Conservation (phyloP, 2,329 filamentous ascomycete genomes). For the Blastomyces percursus region DNA sequence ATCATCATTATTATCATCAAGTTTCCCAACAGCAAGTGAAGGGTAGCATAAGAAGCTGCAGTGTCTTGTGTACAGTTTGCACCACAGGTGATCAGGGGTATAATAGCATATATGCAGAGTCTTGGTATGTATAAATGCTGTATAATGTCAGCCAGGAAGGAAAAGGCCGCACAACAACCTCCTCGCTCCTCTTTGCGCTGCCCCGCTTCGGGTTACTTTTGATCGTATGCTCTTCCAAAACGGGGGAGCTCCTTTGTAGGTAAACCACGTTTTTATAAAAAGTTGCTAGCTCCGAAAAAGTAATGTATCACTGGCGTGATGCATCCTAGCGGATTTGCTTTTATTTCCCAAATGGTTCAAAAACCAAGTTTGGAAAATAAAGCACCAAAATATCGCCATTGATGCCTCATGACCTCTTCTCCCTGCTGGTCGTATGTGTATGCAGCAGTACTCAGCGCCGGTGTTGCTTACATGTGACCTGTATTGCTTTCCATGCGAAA, state of each 20-base stretch:
- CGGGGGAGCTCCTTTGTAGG: neutral
- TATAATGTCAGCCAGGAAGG: neutral
- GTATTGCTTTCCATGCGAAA: neutral
- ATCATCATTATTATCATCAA: neutral
- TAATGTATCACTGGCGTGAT: neutral
- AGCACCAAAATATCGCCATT: neutral
- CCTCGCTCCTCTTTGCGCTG: neutral
- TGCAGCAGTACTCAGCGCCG: neutral
- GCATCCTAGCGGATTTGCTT: neutral
- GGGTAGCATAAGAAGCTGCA: neutral
- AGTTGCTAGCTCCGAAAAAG: neutral
- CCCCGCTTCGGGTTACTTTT: neutral
- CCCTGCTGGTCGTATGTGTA: neutral
- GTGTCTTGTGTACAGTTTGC: neutral
- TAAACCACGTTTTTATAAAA: neutral
- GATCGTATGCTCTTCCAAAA: neutral
- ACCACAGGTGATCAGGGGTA: neutral
- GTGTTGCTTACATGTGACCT: neutral
- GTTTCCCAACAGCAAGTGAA: neutral
- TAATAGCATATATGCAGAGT: neutral
- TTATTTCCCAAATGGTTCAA: neutral
- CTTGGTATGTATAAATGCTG: neutral
- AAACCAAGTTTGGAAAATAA: neutral
- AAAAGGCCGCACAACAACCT: neutral
- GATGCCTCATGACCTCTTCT: neutral